phyloP scores from a whole-genome alignment of 1,139 yeast species.

The Magnusiomyces ingens region DNA sequence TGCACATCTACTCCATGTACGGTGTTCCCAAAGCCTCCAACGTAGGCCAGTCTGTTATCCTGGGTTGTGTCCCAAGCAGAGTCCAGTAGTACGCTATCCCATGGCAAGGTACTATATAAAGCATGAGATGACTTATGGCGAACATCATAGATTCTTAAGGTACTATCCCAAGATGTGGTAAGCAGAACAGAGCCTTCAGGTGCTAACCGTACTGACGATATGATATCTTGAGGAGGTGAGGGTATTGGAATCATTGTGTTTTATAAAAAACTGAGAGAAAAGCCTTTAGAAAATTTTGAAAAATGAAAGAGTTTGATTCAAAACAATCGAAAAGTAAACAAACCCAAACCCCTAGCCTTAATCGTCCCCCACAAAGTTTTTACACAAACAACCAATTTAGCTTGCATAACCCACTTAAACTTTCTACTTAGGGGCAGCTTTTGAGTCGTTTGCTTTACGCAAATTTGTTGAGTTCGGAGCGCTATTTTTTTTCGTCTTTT shows the following conservation, averaged over 20 bases:
- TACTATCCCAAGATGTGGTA: constrained; percentile 36
- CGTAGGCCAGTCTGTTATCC: constrained; percentile 21
- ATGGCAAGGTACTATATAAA: constrained; percentile 18
- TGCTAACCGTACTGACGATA: constrained; percentile 28
- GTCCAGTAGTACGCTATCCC: constrained; percentile 30
- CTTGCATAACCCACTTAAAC: no score
- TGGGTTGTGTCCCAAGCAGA: constrained; percentile 27
- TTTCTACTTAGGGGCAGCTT: no score
- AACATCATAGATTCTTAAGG: constrained; percentile 28
- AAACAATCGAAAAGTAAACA: background rate
- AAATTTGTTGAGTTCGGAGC: no score
- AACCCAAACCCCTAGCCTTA: background rate
- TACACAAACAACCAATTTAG: no score
- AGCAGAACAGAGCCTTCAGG: constrained; percentile 25
- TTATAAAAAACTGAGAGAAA: no score
- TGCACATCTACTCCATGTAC: constrained; percentile 27
- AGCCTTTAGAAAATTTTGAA: no score
- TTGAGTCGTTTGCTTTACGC: no score
- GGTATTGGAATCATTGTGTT: no score
- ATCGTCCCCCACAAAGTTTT: no score
- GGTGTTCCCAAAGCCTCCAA: constrained; percentile 27
- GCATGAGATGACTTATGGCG: constrained; percentile 15
- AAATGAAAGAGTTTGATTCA: no score
- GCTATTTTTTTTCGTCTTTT: no score
- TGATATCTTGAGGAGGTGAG: constrained; percentile 27